A percentile compares a stretch with the other conserved stretches of the same genome.
Evolutionary conservation across 1,139 yeast genomes (phyloP).

Genomic region (Ogataea hybrid): DNA sequence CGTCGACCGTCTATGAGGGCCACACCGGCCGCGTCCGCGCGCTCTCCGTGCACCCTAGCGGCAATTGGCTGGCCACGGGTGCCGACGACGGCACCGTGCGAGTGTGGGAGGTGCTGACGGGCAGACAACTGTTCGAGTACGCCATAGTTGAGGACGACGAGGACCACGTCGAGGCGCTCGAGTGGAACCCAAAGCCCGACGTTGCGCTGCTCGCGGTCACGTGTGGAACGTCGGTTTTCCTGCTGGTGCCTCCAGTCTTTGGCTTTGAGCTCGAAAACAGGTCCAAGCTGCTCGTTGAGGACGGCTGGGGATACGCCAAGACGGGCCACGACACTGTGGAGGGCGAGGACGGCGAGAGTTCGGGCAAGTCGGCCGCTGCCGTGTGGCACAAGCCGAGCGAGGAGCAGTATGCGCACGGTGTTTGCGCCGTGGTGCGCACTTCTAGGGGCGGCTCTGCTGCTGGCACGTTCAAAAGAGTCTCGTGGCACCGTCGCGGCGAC

Average conservation of each 20-base stretch:
- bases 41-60: slow-evolving; percentile 81
- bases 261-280: slow-evolving; percentile 84
- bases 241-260: slow-evolving; percentile 86
- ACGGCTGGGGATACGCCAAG: slow-evolving; percentile 91
- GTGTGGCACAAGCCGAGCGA: slow-evolving; percentile 84
- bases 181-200: slow-evolving; percentile 84
- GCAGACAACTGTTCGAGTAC: slow-evolving; percentile 81
- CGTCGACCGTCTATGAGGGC: slow-evolving; percentile 81
- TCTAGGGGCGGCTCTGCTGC: slow-evolving; percentile 55
- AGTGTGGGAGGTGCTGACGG: slow-evolving; percentile 94
- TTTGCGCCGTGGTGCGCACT: slow-evolving; percentile 68
- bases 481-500: slow-evolving; percentile 99
- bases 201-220: slow-evolving; percentile 80
- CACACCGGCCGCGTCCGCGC: slow-evolving; percentile 83
- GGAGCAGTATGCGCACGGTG: slow-evolving; percentile 61
- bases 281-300: slow-evolving; percentile 75
- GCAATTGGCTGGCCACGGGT: slow-evolving; percentile 96
- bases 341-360: slow-evolving; percentile 38
- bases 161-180: slow-evolving; percentile 78
- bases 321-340: slow-evolving; percentile 56
- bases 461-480: slow-evolving; percentile 71
- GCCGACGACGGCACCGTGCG: slow-evolving; percentile 97
- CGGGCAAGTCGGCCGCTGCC: slow-evolving; percentile 57
- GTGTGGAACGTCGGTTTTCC: slow-evolving; percentile 76
- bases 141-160: slow-evolving; percentile 52